phyloP scores from a whole-genome alignment of 495 filamentous ascomycete species.

The Cetradonia linearis region DNA sequence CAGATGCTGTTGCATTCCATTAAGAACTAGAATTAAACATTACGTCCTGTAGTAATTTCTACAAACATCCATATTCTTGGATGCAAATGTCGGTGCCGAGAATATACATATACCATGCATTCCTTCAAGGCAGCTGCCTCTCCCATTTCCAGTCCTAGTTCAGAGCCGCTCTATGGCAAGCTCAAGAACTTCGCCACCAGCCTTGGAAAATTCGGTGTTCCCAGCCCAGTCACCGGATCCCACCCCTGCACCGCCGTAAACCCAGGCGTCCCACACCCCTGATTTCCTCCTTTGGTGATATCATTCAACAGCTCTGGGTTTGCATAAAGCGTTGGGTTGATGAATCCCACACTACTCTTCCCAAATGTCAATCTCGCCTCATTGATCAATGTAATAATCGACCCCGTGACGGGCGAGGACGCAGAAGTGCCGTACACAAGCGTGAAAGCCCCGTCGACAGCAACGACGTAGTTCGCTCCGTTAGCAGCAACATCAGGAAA shows the following conservation, averaged over 20 bases:
- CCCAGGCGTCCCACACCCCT: constrained; percentile 46
- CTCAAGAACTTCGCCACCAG: constrained; percentile 39
- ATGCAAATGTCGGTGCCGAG: too few relatives aligned
- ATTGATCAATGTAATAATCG: constrained; percentile 51
- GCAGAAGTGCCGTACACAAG: constrained; percentile 47
- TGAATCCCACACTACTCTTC: constrained; percentile 48
- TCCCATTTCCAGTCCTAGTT: neutral
- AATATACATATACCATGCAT: too few relatives aligned
- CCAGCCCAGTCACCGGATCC: constrained; percentile 57
- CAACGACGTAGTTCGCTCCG: constrained; percentile 47
- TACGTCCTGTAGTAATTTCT: too few relatives aligned
- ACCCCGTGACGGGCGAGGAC: constrained; percentile 47
- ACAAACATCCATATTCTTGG: too few relatives aligned
- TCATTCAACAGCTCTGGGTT: constrained; percentile 53
- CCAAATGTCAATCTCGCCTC: constrained; percentile 48
- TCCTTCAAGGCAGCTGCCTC: too few relatives aligned
- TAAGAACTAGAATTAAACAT: too few relatives aligned
- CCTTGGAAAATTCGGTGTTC: constrained; percentile 45
- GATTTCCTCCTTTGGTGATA: constrained; percentile 49
- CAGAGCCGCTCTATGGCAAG: constrained; percentile 4
- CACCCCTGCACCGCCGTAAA: constrained; percentile 46
- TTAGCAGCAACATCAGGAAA: constrained; percentile 58
- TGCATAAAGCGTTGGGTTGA: constrained; percentile 52
- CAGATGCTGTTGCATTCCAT: too few relatives aligned
- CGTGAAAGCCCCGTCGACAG: constrained; percentile 32